Conservation (phyloP, 805 yeast species). For the Teunomyces panamensis region DNA sequence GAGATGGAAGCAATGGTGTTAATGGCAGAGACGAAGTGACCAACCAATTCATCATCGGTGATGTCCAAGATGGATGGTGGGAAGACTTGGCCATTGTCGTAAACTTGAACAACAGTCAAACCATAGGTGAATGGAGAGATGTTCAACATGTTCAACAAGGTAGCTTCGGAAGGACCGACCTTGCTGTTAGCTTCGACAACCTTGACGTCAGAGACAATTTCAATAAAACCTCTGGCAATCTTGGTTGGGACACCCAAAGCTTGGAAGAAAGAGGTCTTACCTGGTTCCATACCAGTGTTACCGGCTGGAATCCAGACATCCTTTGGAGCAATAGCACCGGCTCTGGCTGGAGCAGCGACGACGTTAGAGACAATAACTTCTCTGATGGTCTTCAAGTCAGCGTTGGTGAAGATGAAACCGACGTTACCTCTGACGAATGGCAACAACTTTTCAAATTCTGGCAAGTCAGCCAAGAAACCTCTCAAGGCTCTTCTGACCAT, state of each 20-base stretch:
- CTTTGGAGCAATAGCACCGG: conserved; percentile 98
- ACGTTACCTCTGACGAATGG: conserved; percentile 97
- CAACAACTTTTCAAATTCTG: conserved; percentile 92
- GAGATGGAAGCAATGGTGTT: conserved; percentile 93
- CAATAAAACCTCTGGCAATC: conserved; percentile 99
- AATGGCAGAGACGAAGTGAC: conserved; percentile 90
- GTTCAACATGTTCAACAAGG: conserved; percentile 98
- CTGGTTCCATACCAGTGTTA: conserved; percentile 99
- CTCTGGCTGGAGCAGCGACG: conserved; percentile 99
- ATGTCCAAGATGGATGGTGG: conserved; percentile 95
- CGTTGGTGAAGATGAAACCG: conserved; percentile 99
- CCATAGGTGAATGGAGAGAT: conserved; percentile 99
- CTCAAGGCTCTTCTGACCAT: conserved; percentile 99
- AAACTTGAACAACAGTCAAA: conserved; percentile 93
- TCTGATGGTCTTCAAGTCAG: conserved; percentile 88
- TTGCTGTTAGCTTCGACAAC: conserved; percentile 81
- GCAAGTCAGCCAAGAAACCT: conserved; percentile 88
- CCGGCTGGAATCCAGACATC: conserved; percentile 98
- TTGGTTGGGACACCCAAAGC: conserved; percentile 99
- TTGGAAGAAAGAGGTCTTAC: conserved; percentile 99
- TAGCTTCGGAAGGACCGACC: conserved; percentile 99
- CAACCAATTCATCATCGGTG: conserved; percentile 93
- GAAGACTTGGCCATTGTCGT: conserved; percentile 98
- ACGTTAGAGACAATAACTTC: conserved; percentile 84
- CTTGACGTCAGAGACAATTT: conserved; percentile 94